phyloP scores from a whole-genome alignment of 352 stramenopile species.

The Phytophthora pini region DNA sequence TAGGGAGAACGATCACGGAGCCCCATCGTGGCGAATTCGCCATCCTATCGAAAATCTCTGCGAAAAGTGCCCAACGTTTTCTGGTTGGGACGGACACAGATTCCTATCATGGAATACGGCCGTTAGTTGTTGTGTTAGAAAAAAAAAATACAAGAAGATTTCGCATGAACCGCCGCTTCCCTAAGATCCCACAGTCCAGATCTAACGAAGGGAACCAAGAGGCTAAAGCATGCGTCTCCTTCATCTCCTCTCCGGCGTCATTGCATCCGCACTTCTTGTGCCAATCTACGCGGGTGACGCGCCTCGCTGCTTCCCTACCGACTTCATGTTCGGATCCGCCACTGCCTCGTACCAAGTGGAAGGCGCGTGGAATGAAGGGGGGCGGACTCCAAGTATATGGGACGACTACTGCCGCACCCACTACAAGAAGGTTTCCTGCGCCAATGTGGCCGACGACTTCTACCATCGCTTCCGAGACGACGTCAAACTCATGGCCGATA shows the following conservation, averaged over 20 bases:
- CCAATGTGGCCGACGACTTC: conserved; percentile 94
- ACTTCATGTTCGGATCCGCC: conserved; percentile 90
- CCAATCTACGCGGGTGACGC: conserved; percentile 16
- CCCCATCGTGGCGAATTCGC: too few species aligned
- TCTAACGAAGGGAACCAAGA: neutral
- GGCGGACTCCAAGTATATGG: conserved; percentile 91
- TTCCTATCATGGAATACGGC: too few species aligned
- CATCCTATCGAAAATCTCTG: too few species aligned
- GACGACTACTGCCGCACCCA: conserved; percentile 90
- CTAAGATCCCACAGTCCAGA: too few species aligned
- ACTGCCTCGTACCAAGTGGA: conserved; percentile 87
- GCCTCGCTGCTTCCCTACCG: conserved; percentile 58
- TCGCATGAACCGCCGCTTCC: too few species aligned
- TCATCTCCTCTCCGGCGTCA: conserved; percentile 1
- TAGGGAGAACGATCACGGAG: too few species aligned
- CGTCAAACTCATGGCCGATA: conserved; percentile 92
- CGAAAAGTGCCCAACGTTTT: too few species aligned
- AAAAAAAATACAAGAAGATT: too few species aligned
- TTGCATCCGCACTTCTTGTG: neutral
- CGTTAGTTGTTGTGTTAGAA: too few species aligned
- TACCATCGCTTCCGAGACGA: conserved; percentile 92
- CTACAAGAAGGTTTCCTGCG: conserved; percentile 73
- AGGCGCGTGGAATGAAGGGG: conserved; percentile 84
- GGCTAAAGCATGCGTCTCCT: conserved; percentile 23
- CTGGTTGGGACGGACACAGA: too few species aligned